Percentiles rank a stretch among this genome's conserved stretches.
phyloP scores from a whole-genome alignment of 1,284 basidiomycete genomes.

The Rhodotorula sp. region DNA sequence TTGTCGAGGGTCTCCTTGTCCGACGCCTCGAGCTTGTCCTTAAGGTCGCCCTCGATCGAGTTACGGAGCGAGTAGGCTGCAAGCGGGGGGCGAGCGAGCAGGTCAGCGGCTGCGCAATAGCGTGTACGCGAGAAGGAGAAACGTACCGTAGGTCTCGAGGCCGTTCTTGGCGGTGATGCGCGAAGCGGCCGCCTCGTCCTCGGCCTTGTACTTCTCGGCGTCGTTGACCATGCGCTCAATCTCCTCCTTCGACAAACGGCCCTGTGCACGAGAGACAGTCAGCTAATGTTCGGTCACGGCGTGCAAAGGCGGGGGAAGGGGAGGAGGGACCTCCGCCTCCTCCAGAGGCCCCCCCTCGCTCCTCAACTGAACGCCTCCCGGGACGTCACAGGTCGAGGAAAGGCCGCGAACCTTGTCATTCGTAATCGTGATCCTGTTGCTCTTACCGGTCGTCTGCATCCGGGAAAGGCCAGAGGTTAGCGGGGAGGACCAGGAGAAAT shows the following conservation, averaged over 20 bases:
- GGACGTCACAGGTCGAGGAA: too few relatives aligned
- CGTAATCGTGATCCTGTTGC: constrained; percentile 58
- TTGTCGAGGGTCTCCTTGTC: constrained; percentile 87
- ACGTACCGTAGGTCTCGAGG: constrained; percentile 63
- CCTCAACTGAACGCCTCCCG: too few relatives aligned
- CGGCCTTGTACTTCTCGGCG: constrained; percentile 77
- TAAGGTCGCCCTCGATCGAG: constrained; percentile 63
- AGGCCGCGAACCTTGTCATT: constrained; percentile 19
- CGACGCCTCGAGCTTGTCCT: constrained; percentile 72
- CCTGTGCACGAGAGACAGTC: constrained; percentile 56
- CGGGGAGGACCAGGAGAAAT: background rate
- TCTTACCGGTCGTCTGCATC: constrained; percentile 95
- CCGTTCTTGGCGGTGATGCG: constrained; percentile 75
- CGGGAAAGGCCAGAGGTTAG: too few relatives aligned
- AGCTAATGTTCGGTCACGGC: constrained; percentile 51
- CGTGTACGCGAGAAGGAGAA: background rate
- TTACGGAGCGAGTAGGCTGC: constrained; percentile 87
- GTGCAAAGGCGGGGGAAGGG: background rate
- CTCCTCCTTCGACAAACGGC: constrained; percentile 96
- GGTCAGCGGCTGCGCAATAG: background rate
- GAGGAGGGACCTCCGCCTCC: too few relatives aligned
- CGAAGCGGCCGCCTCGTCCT: constrained; percentile 47
- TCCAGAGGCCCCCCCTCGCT: too few relatives aligned
- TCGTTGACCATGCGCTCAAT: constrained; percentile 93
- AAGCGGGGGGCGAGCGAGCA: background rate